phyloP scores from a whole-genome alignment of 768 basidiomycete genomes.

The Tricholoma flavovirens region DNA sequence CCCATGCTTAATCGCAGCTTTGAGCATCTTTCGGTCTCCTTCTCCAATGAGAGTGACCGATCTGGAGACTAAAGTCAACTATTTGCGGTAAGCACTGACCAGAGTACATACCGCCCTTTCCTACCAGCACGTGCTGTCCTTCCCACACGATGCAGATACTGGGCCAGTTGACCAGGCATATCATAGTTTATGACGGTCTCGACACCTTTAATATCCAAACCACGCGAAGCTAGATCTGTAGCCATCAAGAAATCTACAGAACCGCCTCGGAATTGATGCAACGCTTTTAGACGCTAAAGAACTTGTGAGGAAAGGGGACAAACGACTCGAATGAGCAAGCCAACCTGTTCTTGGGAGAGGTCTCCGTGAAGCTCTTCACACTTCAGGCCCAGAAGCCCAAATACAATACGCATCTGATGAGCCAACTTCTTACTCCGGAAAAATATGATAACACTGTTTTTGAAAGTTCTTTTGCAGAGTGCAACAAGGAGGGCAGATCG shows the following conservation, averaged over 20 bases:
- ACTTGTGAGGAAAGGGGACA: neutral
- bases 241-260: slow-evolving; percentile 90
- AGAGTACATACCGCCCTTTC: slow-evolving; percentile 70
- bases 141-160: slow-evolving; percentile 96
- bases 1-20: slow-evolving; percentile 89
- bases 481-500: slow-evolving; percentile 72
- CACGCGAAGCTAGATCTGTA: slow-evolving; percentile 92
- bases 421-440: slow-evolving; percentile 95
- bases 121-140: slow-evolving; percentile 94
- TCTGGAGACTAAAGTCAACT: slow-evolving; percentile 31
- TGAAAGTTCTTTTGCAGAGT: slow-evolving; percentile 86
- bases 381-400: slow-evolving; percentile 82
- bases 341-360: slow-evolving; percentile 90
- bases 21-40: slow-evolving; percentile 92
- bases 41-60: slow-evolving; percentile 96
- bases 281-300: slow-evolving; percentile 72
- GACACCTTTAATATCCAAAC: slow-evolving; percentile 95
- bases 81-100: neutral
- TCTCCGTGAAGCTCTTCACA: slow-evolving; percentile 94
- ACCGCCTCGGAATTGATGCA: slow-evolving; percentile 85
- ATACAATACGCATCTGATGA: slow-evolving; percentile 94
- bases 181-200: slow-evolving; percentile 99
- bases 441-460: slow-evolving; percentile 82
- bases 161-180: slow-evolving; percentile 89
- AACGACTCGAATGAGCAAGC: slow-evolving; percentile 10